Conservation (phyloP, 495 filamentous ascomycete genomes). For the Bryoglossum gracile region DNA sequence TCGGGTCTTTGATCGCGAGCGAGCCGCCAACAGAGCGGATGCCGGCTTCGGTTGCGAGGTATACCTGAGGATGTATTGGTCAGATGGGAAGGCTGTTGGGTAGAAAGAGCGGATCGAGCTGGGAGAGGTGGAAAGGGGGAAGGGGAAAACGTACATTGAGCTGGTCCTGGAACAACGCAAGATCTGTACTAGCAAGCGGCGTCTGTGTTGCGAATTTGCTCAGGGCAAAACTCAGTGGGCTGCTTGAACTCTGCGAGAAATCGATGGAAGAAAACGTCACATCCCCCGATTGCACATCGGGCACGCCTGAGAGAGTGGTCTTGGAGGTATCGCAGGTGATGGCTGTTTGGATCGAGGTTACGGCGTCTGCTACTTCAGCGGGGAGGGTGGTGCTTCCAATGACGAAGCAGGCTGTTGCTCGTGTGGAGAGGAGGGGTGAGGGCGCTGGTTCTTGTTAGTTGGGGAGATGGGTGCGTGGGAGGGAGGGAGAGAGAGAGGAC, state of each 20-base stretch:
- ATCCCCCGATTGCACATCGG: slow-evolving; percentile 36
- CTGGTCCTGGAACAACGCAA: slow-evolving; percentile 33
- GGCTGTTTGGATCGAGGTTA: slow-evolving; percentile 24
- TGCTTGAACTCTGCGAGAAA: slow-evolving; percentile 33
- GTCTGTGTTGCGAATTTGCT: slow-evolving; percentile 34
- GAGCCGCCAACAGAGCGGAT: slow-evolving; percentile 36
- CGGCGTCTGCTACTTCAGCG: slow-evolving; percentile 27
- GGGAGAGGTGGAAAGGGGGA: too few relatives aligned
- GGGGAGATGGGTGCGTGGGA: not conserved
- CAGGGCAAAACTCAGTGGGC: slow-evolving; percentile 36
- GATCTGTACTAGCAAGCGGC: slow-evolving; percentile 32
- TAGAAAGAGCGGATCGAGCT: too few relatives aligned
- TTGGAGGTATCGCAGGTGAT: slow-evolving; percentile 34
- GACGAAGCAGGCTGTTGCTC: slow-evolving; percentile 35
- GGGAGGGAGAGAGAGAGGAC: not conserved
- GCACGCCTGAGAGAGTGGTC: slow-evolving; percentile 29
- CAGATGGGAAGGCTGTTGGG: too few relatives aligned
- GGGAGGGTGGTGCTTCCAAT: slow-evolving; percentile 35
- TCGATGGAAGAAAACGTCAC: slow-evolving; percentile 38
- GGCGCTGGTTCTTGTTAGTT: not conserved
- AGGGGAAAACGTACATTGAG: too few relatives aligned
- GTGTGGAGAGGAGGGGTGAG: not conserved
- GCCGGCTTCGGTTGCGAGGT: slow-evolving; percentile 43
- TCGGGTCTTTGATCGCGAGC: slow-evolving; percentile 41
- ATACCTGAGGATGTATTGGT: too few relatives aligned